Evolutionary conservation across 2,329 filamentous ascomycete genomes (phyloP).

Genomic region (Aspergillus sp.): DNA sequence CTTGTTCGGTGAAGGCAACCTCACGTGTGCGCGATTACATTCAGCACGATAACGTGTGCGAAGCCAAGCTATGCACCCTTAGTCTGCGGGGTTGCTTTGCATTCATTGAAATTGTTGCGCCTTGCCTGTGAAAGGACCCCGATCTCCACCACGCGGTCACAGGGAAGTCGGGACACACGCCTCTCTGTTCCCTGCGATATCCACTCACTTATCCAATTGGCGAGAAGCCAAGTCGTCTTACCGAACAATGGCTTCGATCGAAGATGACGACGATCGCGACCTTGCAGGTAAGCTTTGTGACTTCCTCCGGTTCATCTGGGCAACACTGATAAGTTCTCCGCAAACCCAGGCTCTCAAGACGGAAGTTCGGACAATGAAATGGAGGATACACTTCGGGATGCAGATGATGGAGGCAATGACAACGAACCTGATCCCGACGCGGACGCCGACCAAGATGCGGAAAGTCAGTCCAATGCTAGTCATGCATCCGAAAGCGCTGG

Average conservation of each 20-base stretch:
- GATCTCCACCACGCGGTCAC: background rate
- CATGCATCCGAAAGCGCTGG: conserved; percentile 41
- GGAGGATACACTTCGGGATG: conserved; percentile 49
- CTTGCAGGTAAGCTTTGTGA: conserved; percentile 35
- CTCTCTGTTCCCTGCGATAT: too few species aligned
- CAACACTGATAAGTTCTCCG: conserved; percentile 11
- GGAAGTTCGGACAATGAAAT: conserved; percentile 52
- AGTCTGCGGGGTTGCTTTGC: background rate
- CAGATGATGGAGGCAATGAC: conserved; percentile 44
- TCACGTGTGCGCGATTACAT: background rate
- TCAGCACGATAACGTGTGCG: background rate
- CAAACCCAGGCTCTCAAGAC: conserved; percentile 47
- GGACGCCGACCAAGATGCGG: conserved; percentile 37
- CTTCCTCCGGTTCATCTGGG: background rate
- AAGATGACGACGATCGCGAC: conserved; percentile 47
- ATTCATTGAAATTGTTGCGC: background rate
- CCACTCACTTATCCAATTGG: background rate
- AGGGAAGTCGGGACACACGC: background rate
- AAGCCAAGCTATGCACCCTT: background rate
- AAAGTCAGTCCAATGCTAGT: conserved; percentile 44
- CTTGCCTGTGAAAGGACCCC: background rate
- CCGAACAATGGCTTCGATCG: conserved; percentile 35
- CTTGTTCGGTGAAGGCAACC: background rate
- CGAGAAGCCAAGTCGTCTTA: background rate
- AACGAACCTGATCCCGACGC: conserved; percentile 38